phyloP scores from a whole-genome alignment of 257 asterid genomes.

The Solanum etuberosum region DNA sequence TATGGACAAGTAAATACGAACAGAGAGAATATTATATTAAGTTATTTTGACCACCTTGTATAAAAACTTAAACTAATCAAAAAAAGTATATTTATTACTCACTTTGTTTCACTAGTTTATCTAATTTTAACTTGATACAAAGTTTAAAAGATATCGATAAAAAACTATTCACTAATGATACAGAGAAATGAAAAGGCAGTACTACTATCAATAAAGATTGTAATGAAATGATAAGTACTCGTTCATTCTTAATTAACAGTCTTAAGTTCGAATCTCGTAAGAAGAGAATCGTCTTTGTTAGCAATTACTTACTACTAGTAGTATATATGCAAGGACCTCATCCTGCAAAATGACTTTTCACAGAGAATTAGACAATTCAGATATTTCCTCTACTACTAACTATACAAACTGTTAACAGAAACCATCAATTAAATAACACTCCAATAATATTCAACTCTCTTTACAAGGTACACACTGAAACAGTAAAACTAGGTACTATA shows the following conservation, averaged over 20 bases:
- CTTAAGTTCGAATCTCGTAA: too few species aligned
- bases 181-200: not conserved
- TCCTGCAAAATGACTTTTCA: not conserved
- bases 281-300: too few species aligned
- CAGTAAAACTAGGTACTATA: not conserved
- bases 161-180: not conserved
- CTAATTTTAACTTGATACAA: not conserved
- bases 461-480: not conserved
- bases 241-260: too few species aligned
- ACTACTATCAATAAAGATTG: too few species aligned
- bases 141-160: not conserved
- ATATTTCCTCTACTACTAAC: not conserved
- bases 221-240: accelerated
- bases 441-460: not conserved
- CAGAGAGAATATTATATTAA: too few species aligned
- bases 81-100: too few species aligned
- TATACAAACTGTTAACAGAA: not conserved
- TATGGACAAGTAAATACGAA: too few species aligned
- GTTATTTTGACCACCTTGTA: not conserved
- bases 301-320: not conserved
- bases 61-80: too few species aligned
- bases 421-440: not conserved
- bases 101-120: not conserved
- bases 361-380: not conserved
- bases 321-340: not conserved